Evolutionary conservation across 331 rosid species (phyloP), one percentile per base, ranked within the genome.

Genomic region (Cydonia oblonga): DNA sequence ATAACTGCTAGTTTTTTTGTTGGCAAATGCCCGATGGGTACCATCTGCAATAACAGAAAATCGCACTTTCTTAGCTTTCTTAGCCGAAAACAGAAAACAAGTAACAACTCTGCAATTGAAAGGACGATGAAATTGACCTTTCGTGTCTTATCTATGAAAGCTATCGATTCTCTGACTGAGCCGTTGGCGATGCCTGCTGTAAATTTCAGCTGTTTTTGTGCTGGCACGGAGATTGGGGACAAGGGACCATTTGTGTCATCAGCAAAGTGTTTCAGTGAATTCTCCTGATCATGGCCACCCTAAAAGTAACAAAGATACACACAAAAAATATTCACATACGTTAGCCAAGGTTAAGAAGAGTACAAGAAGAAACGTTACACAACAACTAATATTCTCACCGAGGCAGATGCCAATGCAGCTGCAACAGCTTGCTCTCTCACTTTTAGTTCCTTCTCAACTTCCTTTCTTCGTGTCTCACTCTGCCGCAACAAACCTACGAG

Each of bases 381-480:
- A 2, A 22, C 24, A 24, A 16, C 38, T 57, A 25, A 70, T 58
- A 71, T 78, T 79, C 96, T 89, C 80, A 95, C 97, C 71, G 92
- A 74, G 44, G 90, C 73, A 63, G 96, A 81, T 29, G 93, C 92
- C 87, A 96, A 84, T 78, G 92, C 80, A 79, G 82, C 64, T 35
- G 88, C 79, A 63, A 71, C 85, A 52, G 82, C 87, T 87, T 96
- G 97, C 81, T 96, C 99, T 82, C 99, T 90, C 84, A 82, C 75
- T 84, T 83, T 92, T n/a, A 90, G 88, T 79, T 96, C 99, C 79
- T 91, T 91, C 86, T 96, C 99, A 64, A 81, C 86, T 84, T 96
- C 99, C 84, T 88, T 96, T 83, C 93, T 88, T 63, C 90, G 84
- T 74, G 87, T 82, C 86, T 96, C 99, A 80, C 99, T 96, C 83